phyloP scores from a whole-genome alignment of 1,284 basidiomycete genomes.

The Cryptococcus sp. region DNA sequence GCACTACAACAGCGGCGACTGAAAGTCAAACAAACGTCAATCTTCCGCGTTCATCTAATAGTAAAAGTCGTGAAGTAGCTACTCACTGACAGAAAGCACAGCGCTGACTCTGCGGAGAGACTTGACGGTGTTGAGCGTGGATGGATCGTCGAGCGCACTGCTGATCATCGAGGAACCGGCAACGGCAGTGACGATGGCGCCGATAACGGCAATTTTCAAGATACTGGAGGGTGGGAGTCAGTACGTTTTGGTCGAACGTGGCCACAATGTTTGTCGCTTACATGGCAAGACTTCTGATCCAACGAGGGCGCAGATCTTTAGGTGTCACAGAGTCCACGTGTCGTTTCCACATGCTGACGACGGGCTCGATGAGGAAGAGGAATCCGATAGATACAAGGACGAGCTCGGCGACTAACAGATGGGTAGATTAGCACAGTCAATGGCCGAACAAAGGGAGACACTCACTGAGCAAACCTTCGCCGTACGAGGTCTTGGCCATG shows the following conservation, averaged over 20 bases:
- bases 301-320: constrained; percentile 16
- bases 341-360: constrained; percentile 28
- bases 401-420: constrained; percentile 30
- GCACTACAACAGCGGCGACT: constrained; percentile 6
- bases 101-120: constrained; percentile 23
- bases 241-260: background rate
- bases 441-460: background rate
- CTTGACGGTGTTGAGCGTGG: constrained; percentile 17
- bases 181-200: constrained; percentile 28
- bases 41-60: background rate
- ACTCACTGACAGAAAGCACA: constrained; percentile 29
- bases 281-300: constrained; percentile 17
- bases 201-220: constrained; percentile 19
- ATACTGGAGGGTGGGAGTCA: background rate
- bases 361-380: constrained; percentile 38
- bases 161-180: constrained; percentile 20
- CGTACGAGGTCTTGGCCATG: constrained; percentile 32
- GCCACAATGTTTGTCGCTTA: background rate
- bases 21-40: background rate
- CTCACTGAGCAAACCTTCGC: constrained; percentile 26
- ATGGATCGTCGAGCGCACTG: constrained; percentile 11
- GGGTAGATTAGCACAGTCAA: background rate
- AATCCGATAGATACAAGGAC: constrained; percentile 34
- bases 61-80: background rate
- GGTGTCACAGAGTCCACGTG: constrained; percentile 24